These are phyloP conservation scores for Botrytis byssoidea DNA, from an alignment of 2,329 filamentous ascomycete genomes.

Conservation along the genomic window DNA sequence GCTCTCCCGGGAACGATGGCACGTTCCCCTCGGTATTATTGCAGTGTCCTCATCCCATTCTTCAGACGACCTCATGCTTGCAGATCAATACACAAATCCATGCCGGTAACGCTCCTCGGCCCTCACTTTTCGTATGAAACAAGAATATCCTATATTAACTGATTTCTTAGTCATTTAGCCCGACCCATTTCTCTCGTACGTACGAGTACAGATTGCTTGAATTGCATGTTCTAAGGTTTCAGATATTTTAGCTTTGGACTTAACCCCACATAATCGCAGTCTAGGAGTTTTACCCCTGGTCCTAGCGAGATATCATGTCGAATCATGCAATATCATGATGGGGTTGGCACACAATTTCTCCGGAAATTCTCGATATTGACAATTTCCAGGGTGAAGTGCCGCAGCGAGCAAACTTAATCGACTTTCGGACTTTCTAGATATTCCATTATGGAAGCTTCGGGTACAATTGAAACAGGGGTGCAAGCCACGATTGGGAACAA, in stretches of 20 bases:
- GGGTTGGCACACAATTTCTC: not conserved
- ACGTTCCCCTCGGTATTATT: not conserved
- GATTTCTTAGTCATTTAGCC: not conserved
- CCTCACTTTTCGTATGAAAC: not conserved
- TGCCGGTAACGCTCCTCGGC: not conserved
- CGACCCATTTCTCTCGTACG: too few relatives aligned
- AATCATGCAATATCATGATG: not conserved
- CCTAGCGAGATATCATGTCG: not conserved
- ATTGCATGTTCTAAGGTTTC: not conserved
- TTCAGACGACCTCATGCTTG: not conserved
- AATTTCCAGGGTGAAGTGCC: not conserved
- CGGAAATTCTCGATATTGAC: not conserved
- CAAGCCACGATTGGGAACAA: not conserved
- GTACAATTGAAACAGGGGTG: not conserved
- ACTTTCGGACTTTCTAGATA: not conserved
- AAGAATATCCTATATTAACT: not conserved
- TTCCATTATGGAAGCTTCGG: not conserved
- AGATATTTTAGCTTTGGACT: not conserved
- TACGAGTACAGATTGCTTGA: not conserved
- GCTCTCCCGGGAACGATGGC: not conserved
- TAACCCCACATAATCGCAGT: not conserved
- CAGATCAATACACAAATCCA: not conserved
- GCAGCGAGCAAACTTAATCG: fast-evolving
- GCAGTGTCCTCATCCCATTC: not conserved
- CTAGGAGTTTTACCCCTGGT: not conserved